Evolutionary conservation across 2,329 filamentous ascomycete species (phyloP).

Genomic region (Verticillium nubilum): DNA sequence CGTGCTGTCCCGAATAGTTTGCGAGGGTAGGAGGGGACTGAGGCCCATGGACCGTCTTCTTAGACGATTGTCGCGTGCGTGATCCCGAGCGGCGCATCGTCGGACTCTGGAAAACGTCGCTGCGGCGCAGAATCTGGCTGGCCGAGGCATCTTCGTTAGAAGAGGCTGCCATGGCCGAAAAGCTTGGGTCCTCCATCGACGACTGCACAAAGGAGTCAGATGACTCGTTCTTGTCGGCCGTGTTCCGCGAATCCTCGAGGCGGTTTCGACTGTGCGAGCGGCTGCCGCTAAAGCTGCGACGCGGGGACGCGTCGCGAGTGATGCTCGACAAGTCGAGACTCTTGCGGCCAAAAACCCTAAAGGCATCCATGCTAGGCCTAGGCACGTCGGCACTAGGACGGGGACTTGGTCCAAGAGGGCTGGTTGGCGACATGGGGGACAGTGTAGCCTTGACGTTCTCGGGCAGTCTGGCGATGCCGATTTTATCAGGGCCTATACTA

Average conservation of each 20-base stretch:
- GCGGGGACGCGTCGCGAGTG: constrained; percentile 34
- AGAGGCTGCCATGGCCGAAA: constrained; percentile 65
- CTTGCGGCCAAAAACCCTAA: constrained; percentile 38
- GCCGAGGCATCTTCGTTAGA: constrained; percentile 69
- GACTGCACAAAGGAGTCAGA: constrained; percentile 71
- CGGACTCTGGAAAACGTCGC: constrained; percentile 81
- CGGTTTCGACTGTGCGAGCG: constrained; percentile 46
- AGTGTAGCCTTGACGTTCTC: constrained; percentile 59
- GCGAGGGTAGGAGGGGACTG: constrained; percentile 5
- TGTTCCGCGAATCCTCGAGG: constrained; percentile 35
- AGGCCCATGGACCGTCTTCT: background rate
- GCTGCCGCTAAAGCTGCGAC: constrained; percentile 60
- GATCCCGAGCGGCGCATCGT: constrained; percentile 53
- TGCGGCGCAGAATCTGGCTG: constrained; percentile 83
- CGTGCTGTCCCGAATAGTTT: constrained; percentile 19
- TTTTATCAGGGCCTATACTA: constrained; percentile 17
- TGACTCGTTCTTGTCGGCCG: constrained; percentile 53
- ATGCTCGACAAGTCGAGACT: constrained; percentile 47
- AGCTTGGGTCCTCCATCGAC: constrained; percentile 65
- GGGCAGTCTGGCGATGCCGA: constrained; percentile 36
- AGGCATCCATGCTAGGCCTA: constrained; percentile 48
- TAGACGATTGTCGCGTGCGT: constrained; percentile 10
- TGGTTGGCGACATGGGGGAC: constrained; percentile 41
- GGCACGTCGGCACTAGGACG: constrained; percentile 48
- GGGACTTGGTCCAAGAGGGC: constrained; percentile 41